phyloP scores from a whole-genome alignment of 129 eudicot species.

The Helianthus tuberosus region DNA sequence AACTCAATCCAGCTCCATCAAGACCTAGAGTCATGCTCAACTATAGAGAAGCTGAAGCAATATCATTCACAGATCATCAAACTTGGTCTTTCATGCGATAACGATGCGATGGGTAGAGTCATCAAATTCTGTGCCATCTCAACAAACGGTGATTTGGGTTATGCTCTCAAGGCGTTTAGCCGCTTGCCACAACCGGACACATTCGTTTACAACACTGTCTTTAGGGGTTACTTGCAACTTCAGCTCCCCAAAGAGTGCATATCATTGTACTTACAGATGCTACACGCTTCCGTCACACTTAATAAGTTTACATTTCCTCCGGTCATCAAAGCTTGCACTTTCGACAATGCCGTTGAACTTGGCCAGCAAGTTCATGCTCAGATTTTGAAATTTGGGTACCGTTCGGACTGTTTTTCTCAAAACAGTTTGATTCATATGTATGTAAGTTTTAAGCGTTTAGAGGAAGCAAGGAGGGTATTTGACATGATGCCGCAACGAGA shows the following conservation, averaged over 20 bases:
- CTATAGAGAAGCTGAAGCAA: constrained; percentile 64
- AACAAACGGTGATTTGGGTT: constrained; percentile 51
- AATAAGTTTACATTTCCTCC: constrained; percentile 60
- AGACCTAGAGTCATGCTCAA: constrained; percentile 52
- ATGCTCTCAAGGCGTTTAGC: constrained; percentile 66
- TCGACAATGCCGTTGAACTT: constrained; percentile 35
- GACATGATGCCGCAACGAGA: constrained; percentile 48
- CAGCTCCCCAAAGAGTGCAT: constrained; percentile 40
- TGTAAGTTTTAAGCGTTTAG: constrained; percentile 42
- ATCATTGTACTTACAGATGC: constrained; percentile 47
- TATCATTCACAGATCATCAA: constrained; percentile 65
- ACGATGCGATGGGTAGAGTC: constrained; percentile 64
- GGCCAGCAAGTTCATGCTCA: constrained; percentile 63
- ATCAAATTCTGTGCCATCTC: constrained; percentile 73
- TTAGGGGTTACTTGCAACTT: constrained; percentile 49
- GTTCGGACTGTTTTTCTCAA: constrained; percentile 45
- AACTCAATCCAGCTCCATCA: constrained; percentile 33
- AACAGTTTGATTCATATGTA: constrained; percentile 68
- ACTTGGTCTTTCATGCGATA: constrained; percentile 66
- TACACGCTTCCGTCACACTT: constrained; percentile 36
- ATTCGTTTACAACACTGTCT: constrained; percentile 58
- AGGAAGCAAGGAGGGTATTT: constrained; percentile 54
- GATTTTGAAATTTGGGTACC: constrained; percentile 48
- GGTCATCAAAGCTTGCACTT: constrained; percentile 48
- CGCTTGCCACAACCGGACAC: constrained; percentile 65